Evolutionary conservation across 306 rosid genomes (phyloP), one percentile per base, ranked within the genome.

Genomic region (Oxytropis ochrocephala): DNA sequence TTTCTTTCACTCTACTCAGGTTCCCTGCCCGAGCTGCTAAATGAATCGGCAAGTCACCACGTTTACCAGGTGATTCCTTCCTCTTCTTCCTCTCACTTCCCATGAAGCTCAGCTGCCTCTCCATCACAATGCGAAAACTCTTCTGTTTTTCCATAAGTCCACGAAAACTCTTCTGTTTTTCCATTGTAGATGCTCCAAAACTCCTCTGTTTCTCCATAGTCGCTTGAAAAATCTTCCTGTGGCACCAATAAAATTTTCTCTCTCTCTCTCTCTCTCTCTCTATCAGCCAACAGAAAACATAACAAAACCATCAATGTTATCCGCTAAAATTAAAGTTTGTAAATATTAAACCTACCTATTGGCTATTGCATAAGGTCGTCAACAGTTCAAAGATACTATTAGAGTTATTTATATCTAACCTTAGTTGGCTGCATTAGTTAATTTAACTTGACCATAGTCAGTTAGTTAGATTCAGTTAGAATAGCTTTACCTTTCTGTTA

Each of bases 1-100:
- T 79, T 69, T 89, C 98, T 77, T 43, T 78, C 21, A 90, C 75
- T 78, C 77, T 84, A 12, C 38, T 81, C 53, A 78, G 54, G 78
- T 90, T 86, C 49, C 94, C 97, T n/a, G 84, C 85, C 32, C 98
- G 81, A 59, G 94, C 93, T 4, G 89, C 97, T 67, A 90, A 84
- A 73, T 93, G 98, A 82, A 82, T 73, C 0, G 78, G 78, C 7
- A 76, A 70, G 72, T 82, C 86, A 11, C 86, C 85, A 2, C 85
- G 83, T 78, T 82, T 82, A 48, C 86, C 86, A n/a, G 83, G 86
- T 13, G 86, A 82, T 39, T 82, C 86, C 83, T 74, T 82, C 73
- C 75, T 82, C 83, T 67, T 82, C 78, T 65, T 78, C 73, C 80
- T 82, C 74, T 78, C 82, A 17, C 85, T 43, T 49, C 81, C 78